Percentiles rank a stretch among this genome's conserved stretches.
Conservation (phyloP, 495 filamentous ascomycete species). For the Glarea lozoyensis region DNA sequence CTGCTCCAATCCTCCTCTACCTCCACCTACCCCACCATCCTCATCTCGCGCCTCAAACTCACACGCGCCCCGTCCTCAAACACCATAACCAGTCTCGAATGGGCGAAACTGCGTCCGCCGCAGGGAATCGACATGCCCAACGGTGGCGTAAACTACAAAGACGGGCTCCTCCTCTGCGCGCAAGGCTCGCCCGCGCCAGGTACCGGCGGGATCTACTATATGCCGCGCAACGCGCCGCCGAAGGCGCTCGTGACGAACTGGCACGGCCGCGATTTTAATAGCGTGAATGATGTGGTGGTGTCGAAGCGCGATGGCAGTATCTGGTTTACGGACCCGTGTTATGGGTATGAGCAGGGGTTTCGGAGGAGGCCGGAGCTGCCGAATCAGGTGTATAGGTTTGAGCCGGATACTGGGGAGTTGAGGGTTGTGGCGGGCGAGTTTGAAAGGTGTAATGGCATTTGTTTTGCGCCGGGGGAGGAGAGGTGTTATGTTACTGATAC, state of each 20-base stretch:
- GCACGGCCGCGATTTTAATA: slow-evolving; percentile 51
- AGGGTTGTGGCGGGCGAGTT: slow-evolving; percentile 48
- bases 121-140: slow-evolving; percentile 44
- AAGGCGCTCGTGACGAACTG: slow-evolving; percentile 38
- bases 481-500: slow-evolving; percentile 50
- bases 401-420: slow-evolving; percentile 35
- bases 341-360: slow-evolving; percentile 50
- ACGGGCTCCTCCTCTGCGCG: slow-evolving; percentile 37
- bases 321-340: slow-evolving; percentile 59
- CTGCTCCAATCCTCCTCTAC: slow-evolving; percentile 29
- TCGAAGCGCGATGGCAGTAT: slow-evolving; percentile 39
- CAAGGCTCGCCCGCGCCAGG: slow-evolving; percentile 33
- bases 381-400: slow-evolving; percentile 48
- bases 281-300: slow-evolving; percentile 49
- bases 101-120: slow-evolving; percentile 36
- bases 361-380: slow-evolving; percentile 40
- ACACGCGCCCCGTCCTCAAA: slow-evolving; percentile 10
- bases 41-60: slow-evolving; percentile 33
- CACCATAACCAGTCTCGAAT: slow-evolving; percentile 24
- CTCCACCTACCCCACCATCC: slow-evolving; percentile 30
- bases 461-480: slow-evolving; percentile 43
- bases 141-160: slow-evolving; percentile 39
- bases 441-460: slow-evolving; percentile 46
- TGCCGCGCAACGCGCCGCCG: slow-evolving; percentile 29
- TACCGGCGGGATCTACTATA: slow-evolving; percentile 41